A percentile compares a stretch with the other conserved stretches of the same genome.
phyloP scores from a whole-genome alignment of 805 yeast genomes.

The Zygotorulaspora sp. region DNA sequence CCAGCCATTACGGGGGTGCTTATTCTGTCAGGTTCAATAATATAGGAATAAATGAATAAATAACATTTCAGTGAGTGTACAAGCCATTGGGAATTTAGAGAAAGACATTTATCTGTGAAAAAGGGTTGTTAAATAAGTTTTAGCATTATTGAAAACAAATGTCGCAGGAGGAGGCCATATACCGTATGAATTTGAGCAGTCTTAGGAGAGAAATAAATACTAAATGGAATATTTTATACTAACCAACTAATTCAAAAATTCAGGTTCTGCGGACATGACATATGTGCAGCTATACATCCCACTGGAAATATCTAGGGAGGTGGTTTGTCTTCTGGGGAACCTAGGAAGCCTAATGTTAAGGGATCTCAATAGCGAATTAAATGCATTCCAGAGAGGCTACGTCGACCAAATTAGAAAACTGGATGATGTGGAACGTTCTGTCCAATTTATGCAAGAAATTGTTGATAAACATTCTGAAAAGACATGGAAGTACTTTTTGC shows the following conservation, averaged over 20 bases:
- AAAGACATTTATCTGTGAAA: background rate
- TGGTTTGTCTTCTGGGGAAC: constrained; percentile 79
- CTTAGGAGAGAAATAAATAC: no score
- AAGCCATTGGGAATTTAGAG: no score
- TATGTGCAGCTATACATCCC: constrained; percentile 89
- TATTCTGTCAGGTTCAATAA: no score
- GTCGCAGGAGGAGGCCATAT: constrained; percentile 39
- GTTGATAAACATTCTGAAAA: constrained; percentile 43
- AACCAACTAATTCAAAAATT: no score
- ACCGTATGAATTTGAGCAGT: constrained; percentile 37
- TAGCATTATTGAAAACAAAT: constrained; percentile 10
- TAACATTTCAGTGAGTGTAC: no score
- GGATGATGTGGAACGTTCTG: constrained; percentile 79
- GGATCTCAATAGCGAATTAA: constrained; percentile 77
- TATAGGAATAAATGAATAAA: no score
- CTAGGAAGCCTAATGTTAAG: constrained; percentile 81
- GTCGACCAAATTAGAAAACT: constrained; percentile 78
- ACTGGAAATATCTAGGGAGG: constrained; percentile 74
- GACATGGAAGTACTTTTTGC: constrained; percentile 35
- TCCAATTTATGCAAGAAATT: constrained; percentile 46
- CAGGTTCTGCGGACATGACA: constrained; percentile 92
- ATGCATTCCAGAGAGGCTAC: constrained; percentile 84
- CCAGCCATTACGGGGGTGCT: no score
- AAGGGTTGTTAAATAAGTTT: background rate
- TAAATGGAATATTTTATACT: no score